phyloP scores from a whole-genome alignment of 352 stramenopile species.

The Globisporangium irregulare region DNA sequence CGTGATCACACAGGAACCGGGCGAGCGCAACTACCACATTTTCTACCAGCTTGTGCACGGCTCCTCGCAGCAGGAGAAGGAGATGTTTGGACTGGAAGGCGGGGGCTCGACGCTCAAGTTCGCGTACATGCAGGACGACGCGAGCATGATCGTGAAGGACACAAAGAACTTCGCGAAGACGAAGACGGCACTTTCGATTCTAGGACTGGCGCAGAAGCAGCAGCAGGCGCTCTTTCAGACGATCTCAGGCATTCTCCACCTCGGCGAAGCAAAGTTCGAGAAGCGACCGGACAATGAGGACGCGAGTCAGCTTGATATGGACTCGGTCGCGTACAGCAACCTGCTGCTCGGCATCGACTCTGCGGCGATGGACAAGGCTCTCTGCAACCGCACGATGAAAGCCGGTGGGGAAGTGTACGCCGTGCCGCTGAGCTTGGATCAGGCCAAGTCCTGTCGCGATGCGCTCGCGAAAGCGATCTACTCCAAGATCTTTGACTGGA shows the following conservation, averaged over 20 bases:
- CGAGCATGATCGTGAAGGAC: slow-evolving; percentile 38
- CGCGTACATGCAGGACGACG: slow-evolving; percentile 49
- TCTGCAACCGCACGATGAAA: slow-evolving; percentile 71
- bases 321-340: slow-evolving; percentile 41
- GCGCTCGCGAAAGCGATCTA: slow-evolving; percentile 95
- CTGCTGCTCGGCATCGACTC: slow-evolving; percentile 47
- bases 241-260: slow-evolving; percentile 73
- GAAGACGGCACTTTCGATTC: slow-evolving; percentile 48
- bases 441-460: slow-evolving; percentile 85
- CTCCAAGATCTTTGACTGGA: slow-evolving; percentile 94
- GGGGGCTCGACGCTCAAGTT: slow-evolving; percentile 22
- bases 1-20: slow-evolving; percentile 87
- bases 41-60: slow-evolving; percentile 91
- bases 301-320: slow-evolving; percentile 34
- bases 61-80: slow-evolving; percentile 36
- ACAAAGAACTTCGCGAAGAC: slow-evolving; percentile 59
- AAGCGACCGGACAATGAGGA: slow-evolving; percentile 53
- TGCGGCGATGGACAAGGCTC: slow-evolving; percentile 46
- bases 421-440: slow-evolving; percentile 53
- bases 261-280: slow-evolving; percentile 68
- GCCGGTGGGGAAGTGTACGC: slow-evolving; percentile 65
- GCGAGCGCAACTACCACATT: slow-evolving; percentile 96
- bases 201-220: slow-evolving; percentile 51
- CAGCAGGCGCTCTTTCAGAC: slow-evolving; percentile 67
- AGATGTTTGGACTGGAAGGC: slow-evolving; percentile 38